These are phyloP conservation scores for Pichia sorboxylosa DNA, from an alignment of 1,139 yeast genomes.

Conservation along the genomic window DNA sequence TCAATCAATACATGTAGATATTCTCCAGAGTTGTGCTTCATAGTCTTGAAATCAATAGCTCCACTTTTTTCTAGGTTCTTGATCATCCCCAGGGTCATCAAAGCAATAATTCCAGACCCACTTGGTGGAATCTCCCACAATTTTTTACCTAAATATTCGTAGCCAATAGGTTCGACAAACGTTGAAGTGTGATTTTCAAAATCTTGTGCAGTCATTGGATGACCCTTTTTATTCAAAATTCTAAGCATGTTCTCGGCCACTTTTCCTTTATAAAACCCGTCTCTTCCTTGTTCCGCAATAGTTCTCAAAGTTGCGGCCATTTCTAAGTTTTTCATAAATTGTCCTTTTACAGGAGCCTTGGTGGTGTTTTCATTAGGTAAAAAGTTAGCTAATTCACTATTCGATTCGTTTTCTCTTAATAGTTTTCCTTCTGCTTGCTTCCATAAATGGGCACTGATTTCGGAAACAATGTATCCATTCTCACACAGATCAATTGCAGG, in stretches of 20 bases:
- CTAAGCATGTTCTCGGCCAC: conserved; percentile 56
- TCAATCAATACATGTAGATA: conserved; percentile 63
- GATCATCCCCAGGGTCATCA: conserved; percentile 56
- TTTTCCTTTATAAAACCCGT: conserved; percentile 58
- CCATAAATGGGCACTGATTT: conserved; percentile 49
- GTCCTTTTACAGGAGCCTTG: conserved; percentile 48
- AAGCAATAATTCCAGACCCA: conserved; percentile 69
- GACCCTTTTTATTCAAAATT: conserved; percentile 41
- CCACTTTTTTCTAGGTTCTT: conserved; percentile 41
- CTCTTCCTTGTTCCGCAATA: conserved; percentile 47
- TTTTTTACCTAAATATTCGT: conserved; percentile 35
- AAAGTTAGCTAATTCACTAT: conserved; percentile 28
- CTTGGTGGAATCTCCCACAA: conserved; percentile 77
- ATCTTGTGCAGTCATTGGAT: conserved; percentile 46
- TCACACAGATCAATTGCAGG: conserved; percentile 69
- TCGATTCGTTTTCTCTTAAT: conserved; percentile 25
- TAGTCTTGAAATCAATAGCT: conserved; percentile 30
- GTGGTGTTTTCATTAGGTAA: conserved; percentile 27
- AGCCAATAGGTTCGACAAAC: conserved; percentile 48
- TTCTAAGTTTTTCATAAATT: conserved; percentile 39
- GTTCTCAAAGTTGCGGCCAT: conserved; percentile 43
- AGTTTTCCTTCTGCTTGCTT: conserved; percentile 29
- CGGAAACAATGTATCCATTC: conserved; percentile 54
- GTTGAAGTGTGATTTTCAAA: conserved; percentile 45
- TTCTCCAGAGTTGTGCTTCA: conserved; percentile 60